A percentile compares a stretch with the other conserved stretches of the same genome.
Evolutionary conservation across 2,329 filamentous ascomycete genomes (phyloP).

Genomic region (Arthrobotrys conoides): DNA sequence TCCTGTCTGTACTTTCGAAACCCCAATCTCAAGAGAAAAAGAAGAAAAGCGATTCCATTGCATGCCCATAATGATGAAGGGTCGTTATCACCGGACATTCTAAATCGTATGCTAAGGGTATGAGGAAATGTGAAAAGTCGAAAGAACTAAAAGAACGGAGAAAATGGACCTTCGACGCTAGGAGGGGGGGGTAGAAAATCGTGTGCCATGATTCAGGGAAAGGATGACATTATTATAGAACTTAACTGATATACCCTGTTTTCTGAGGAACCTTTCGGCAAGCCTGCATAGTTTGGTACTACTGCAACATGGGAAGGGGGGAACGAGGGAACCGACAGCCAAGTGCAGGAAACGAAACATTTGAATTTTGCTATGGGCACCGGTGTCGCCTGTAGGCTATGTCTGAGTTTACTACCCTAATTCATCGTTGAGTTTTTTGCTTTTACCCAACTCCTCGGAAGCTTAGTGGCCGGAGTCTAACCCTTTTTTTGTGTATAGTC

Average conservation of each 20-base stretch:
- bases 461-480: slow-evolving; percentile 16
- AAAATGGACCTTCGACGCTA: neutral
- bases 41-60: slow-evolving; percentile 28
- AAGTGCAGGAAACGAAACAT: slow-evolving; percentile 7
- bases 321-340: slow-evolving; percentile 15
- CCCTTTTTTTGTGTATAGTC: slow-evolving; percentile 25
- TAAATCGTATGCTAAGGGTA: neutral
- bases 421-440: slow-evolving; percentile 12
- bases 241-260: slow-evolving; percentile 16
- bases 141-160: slow-evolving; percentile 3
- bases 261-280: slow-evolving; percentile 31
- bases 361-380: slow-evolving; percentile 40
- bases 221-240: slow-evolving; percentile 35
- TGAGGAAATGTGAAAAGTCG: neutral
- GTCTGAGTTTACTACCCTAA: slow-evolving; percentile 9
- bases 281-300: slow-evolving; percentile 22
- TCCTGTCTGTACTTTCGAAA: slow-evolving; percentile 45
- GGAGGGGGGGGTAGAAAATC: neutral
- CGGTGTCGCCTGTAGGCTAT: slow-evolving; percentile 8
- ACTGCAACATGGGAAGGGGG: slow-evolving; percentile 29
- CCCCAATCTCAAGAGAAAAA: slow-evolving; percentile 25
- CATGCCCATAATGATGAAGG: slow-evolving; percentile 42
- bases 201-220: slow-evolving; percentile 18
- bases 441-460: slow-evolving; percentile 14
- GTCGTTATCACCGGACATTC: slow-evolving; percentile 41